phyloP scores from a whole-genome alignment of 257 asterid genomes.

The Nicotiana obtusifolia region DNA sequence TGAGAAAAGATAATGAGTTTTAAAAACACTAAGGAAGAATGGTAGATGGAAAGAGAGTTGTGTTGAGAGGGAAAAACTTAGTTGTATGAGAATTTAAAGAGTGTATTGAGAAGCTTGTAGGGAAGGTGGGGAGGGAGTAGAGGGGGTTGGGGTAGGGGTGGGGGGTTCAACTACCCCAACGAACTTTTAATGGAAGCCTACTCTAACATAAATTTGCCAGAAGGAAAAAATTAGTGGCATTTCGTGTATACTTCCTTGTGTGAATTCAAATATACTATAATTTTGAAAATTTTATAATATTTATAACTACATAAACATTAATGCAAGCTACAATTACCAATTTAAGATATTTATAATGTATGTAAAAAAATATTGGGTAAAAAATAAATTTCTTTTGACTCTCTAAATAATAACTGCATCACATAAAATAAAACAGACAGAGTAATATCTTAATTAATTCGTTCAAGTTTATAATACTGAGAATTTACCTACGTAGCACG shows the following conservation, averaged over 20 bases:
- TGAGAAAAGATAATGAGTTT: neutral
- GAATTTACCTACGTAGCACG: neutral
- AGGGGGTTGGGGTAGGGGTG: neutral
- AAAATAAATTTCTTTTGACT: too few species aligned
- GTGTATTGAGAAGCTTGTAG: neutral
- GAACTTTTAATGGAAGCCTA: slow-evolving; percentile 41
- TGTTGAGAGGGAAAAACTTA: slow-evolving; percentile 10
- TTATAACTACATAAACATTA: too few species aligned
- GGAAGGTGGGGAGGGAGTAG: neutral
- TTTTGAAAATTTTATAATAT: too few species aligned
- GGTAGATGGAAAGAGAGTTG: neutral
- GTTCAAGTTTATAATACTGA: too few species aligned
- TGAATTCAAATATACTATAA: too few species aligned
- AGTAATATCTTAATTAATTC: too few species aligned
- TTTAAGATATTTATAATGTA: too few species aligned
- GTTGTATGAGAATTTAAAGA: slow-evolving; percentile 41
- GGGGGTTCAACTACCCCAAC: slow-evolving; percentile 59
- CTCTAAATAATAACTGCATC: too few species aligned
- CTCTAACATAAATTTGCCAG: slow-evolving; percentile 41
- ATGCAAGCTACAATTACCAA: too few species aligned
- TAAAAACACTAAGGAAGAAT: neutral
- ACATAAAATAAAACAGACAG: too few species aligned
- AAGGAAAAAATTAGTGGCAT: slow-evolving; percentile 21
- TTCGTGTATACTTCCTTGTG: slow-evolving; percentile 4
- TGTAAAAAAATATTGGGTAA: too few species aligned